Evolutionary conservation across 352 stramenopile species (phyloP).

Genomic region (Pythium apleroticum): DNA sequence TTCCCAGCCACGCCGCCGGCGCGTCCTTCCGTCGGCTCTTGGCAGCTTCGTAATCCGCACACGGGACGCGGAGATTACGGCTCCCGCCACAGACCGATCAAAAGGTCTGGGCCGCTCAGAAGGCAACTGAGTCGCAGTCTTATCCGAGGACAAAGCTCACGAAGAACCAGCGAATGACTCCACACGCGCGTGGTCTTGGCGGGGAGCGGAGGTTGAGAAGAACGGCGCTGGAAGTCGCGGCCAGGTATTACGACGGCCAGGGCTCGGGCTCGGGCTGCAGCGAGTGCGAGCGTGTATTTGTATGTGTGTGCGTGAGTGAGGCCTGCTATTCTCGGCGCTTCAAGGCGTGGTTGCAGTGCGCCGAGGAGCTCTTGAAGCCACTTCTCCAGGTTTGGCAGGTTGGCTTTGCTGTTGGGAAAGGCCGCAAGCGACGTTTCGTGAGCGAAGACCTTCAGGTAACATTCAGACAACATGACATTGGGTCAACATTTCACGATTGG

Average conservation of each 20-base stretch:
- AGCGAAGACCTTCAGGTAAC: constrained; percentile 17
- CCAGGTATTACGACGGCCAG: neutral
- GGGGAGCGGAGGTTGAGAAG: constrained; percentile 11
- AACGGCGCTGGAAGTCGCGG: constrained; percentile 22
- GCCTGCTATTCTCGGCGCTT: constrained; percentile 13
- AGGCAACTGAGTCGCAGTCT: constrained; percentile 4
- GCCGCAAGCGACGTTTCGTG: constrained; percentile 16
- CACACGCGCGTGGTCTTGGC: neutral
- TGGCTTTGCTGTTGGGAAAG: constrained; percentile 3
- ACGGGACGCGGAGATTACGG: constrained; percentile 6
- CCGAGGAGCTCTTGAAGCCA: neutral
- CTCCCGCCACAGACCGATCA: neutral
- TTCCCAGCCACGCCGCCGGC: neutral
- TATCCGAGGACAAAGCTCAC: neutral
- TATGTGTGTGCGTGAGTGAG: neutral
- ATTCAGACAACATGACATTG: constrained; percentile 8
- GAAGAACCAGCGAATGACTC: neutral
- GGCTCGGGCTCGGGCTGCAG: neutral
- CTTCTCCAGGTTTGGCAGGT: neutral
- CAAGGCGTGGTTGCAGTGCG: neutral
- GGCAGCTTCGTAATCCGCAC: constrained; percentile 14
- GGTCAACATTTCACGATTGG: neutral
- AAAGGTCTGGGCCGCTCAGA: constrained; percentile 18
- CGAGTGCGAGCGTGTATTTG: neutral
- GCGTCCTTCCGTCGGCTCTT: constrained; percentile 1